Evolutionary conservation across 2,329 filamentous ascomycete species (phyloP), one percentile per base, ranked within the genome.

Genomic region (Cordyceps sp.): DNA sequence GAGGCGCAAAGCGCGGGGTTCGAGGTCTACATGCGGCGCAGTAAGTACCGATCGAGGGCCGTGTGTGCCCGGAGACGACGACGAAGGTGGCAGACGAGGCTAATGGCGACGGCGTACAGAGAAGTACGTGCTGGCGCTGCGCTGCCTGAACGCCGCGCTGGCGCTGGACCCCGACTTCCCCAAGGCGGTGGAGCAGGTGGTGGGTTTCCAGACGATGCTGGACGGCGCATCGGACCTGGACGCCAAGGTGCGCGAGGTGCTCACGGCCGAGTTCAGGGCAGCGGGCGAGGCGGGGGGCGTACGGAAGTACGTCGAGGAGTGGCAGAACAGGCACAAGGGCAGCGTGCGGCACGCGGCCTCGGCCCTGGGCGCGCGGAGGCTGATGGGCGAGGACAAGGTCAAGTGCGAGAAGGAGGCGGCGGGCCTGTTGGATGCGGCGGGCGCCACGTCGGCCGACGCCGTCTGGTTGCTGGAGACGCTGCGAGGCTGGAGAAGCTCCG

Each of bases 81-180:
- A 4, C 3, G 13, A 29, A 6, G 6, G 27, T n/a, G 15, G 17
- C 6, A 8, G 9, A 13, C 25, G n/a, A 24, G 17, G 30, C 30
- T 36, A 27, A 36, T n/a, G 14, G 14, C 10, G 34, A 5, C 18
- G 16, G 13, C 4, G 25, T 36, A 27, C 45, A 88, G 86, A 74
- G 50, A 94, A 94, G 61, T 84, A 81, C 47, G 59, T 93, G 27
- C 77, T 93, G 37, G 88, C 90, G 1, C 66, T 94, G 36, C 81
- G 83, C 46, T 93, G 83, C 54, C 68, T 98, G 33, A 72, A 81
- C 30, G 76, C 81, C 14, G 76, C 83, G 19, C 59, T 73, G 34
- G 62, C 66, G 4, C 62, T 94, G 22, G 76, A 90, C 39, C 53
- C 74, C 3, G 62, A 73, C 29, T 66, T 85, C 45, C 69, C 81